These are phyloP conservation scores for Nannizzia gypsea DNA, from an alignment of 2,329 filamentous ascomycete species.

Conservation along the genomic window DNA sequence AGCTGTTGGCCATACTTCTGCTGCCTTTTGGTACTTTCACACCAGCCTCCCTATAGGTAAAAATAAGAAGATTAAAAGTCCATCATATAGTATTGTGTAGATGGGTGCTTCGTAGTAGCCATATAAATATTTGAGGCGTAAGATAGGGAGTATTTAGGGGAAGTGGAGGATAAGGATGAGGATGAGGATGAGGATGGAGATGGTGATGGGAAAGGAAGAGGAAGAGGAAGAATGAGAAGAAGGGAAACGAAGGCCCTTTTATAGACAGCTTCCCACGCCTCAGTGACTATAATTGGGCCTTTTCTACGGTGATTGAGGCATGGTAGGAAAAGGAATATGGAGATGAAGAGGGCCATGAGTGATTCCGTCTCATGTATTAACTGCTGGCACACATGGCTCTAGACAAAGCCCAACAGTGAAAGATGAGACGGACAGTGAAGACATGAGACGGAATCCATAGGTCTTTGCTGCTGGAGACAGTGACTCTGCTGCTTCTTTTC, in stretches of 20 bases:
- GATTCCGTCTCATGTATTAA: slow-evolving; percentile 2
- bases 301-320: not conserved
- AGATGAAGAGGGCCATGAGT: not conserved
- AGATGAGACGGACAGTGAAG: not conserved
- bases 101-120: too few relatives aligned
- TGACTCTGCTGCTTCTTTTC: not conserved
- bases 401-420: not conserved
- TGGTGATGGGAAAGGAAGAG: not conserved
- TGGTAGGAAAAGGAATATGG: not conserved
- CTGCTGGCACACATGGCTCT: not conserved
- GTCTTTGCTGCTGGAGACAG: not conserved
- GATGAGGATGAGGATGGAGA: not conserved
- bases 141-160: too few relatives aligned
- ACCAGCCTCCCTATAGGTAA: too few relatives aligned
- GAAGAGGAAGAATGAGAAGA: not conserved
- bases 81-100: too few relatives aligned
- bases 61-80: too few relatives aligned
- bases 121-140: too few relatives aligned
- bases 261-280: not conserved
- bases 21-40: too few relatives aligned
- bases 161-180: too few relatives aligned
- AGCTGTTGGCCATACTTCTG: too few relatives aligned
- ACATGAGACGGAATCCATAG: not conserved
- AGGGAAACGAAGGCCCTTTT: not conserved
- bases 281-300: not conserved